Conservation (phyloP, 2,329 filamentous ascomycete species). For the Fusarium subtropicale region DNA sequence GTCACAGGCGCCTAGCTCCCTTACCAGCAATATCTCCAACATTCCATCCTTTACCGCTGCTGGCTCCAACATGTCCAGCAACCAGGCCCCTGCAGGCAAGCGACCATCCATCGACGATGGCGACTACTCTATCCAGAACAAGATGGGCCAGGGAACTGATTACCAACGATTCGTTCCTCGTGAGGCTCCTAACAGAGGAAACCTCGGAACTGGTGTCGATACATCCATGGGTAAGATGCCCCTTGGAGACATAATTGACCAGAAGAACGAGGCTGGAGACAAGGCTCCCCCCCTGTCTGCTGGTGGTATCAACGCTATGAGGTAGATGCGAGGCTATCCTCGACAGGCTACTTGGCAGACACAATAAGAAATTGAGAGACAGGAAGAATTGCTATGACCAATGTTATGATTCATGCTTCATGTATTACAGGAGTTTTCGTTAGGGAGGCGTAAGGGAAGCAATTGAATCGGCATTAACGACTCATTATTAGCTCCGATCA, state of each 20-base stretch:
- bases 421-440: background rate
- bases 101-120: slow-evolving; percentile 11
- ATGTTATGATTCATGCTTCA: background rate
- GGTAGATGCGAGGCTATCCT: background rate
- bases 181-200: slow-evolving; percentile 4
- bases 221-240: background rate
- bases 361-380: too few relatives aligned
- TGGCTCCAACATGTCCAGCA: background rate
- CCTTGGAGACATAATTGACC: background rate
- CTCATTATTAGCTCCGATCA: accelerated
- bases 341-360: too few relatives aligned
- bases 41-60: background rate
- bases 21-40: background rate
- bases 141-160: background rate
- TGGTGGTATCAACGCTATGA: slow-evolving; percentile 13
- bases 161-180: slow-evolving; percentile 11
- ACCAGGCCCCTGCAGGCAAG: background rate
- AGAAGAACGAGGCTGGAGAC: slow-evolving; percentile 10
- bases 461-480: background rate
- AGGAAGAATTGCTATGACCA: background rate
- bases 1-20: background rate
- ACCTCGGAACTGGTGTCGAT: background rate
- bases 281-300: slow-evolving; percentile 5
- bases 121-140: slow-evolving; percentile 24
- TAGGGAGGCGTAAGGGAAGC: background rate